Base-by-base conservation (phyloP, 2,329 filamentous ascomycete genomes). In the Pseudogymnoascus sp. region DNA sequence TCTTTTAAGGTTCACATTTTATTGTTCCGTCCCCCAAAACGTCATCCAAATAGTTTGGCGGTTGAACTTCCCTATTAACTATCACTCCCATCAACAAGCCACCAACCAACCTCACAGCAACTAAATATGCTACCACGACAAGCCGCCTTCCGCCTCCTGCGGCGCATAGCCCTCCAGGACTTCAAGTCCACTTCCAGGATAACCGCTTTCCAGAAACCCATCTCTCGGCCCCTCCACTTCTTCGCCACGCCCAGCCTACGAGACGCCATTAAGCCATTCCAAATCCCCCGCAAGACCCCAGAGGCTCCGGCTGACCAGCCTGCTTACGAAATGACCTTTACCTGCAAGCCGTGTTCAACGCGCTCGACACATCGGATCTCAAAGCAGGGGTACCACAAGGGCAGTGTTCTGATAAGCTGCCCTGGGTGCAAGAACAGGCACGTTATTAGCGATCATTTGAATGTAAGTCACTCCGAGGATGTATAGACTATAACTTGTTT, bases 361-460 rank as follows among this genome's bases (percentile, higher is more conserved):
- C 87, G 92, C 62, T 95, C 90, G n/a, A 82, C 85, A 11, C 95
- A 99, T 76, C 82, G 82, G 58, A 80, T 99, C 68, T 91, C 90
- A 30, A 97, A 97, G 75, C 94, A 97, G 71, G 94, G 91, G 33
- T 99, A 99, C 72, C 92, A 97, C 75, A 81, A 87, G 65, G 94
- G 94, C 36, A 93, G 91, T 1, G 88, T 94, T 4, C 79, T 99
- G 62, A 92, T 97, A 66, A 87, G 88, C 35, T 99, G 94, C 72
- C 93, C 94, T 0, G 78, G 79, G 3, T 99, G 94, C 75, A 86
- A 87, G 69, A 92, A 90, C 71, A 83, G 91, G 22, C 94, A 99
- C 76, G 77, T 99, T 66, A 97, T 99, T 69, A 88, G 86, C 70
- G 94, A 99, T 73, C 89, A 99, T 73, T 76, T 99, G 58, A 85